Evolutionary conservation across 345 rosid genomes (phyloP), one percentile per base, ranked within the genome.

Genomic region (Camelina sativa): DNA sequence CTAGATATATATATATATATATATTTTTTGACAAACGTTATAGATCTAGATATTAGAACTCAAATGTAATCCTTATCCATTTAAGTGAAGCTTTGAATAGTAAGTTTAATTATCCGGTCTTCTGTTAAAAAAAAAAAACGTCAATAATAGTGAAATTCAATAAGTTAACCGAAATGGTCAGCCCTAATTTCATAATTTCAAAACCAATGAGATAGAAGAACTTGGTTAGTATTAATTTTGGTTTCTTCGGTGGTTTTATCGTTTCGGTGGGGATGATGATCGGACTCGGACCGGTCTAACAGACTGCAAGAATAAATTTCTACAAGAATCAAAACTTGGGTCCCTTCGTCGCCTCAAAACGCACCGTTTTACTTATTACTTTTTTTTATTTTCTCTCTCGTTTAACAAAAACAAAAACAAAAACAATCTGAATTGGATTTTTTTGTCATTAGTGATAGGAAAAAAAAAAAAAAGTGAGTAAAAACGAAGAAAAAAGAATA

Each of bases 361-460:
- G 76, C 77, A 19, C 12, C 56, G 71, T 64, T 43, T 64, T 12
- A 40, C 8, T 55, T 8, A 0, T 35, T 7, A 8, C 10, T 8
- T 15, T 44, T 44, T 15, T 64, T 64, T 73, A n/a, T n/a, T 28
- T 3, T 9, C 44, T 11, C 16, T 65, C 43, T 74, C 56, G 66
- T 66, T 66, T 47, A 25, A 43, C 65, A 41, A 25, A 25, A 25
- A 25, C 65, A 41, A 25, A 25, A 25, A 25, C 30, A 25, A 25
- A 73, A 37, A 12, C 1, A 41, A 62, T 5, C 43, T 1, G 54
- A 37, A 7, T 40, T 52, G 32, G 61, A 23, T 34, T 25, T 35
- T 34, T 25, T 35, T 38, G 28, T 35, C 69, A 58, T 35, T 35
- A 38, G 10, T 38, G 10, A 22, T 53, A 52, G 12, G 54, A 55